These are phyloP conservation scores for Brassica hybrid DNA, from an alignment of 441 rosid species.

Conservation along the genomic window DNA sequence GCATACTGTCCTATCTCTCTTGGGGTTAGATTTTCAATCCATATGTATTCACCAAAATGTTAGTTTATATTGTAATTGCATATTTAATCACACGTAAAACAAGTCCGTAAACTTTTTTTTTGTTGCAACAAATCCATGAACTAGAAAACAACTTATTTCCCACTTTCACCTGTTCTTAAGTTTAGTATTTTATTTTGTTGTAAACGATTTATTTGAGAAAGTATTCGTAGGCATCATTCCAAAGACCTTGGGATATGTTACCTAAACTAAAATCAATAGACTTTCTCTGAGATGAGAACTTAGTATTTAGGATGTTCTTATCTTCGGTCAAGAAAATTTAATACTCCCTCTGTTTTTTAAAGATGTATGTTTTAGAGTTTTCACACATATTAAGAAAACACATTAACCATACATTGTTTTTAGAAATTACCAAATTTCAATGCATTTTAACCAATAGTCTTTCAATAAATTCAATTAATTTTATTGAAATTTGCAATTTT, in stretches of 20 bases:
- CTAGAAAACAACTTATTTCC: not conserved
- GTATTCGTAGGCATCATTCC: slow-evolving; percentile 14
- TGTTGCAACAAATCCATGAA: not conserved
- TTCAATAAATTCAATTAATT: too few relatives aligned
- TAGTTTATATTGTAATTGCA: slow-evolving; percentile 5
- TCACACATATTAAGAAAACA: too few relatives aligned
- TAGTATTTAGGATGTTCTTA: slow-evolving; percentile 3
- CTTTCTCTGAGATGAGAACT: slow-evolving; percentile 18
- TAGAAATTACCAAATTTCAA: too few relatives aligned
- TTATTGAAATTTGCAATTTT: too few relatives aligned
- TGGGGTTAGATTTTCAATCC: not conserved
- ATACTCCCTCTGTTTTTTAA: not conserved
- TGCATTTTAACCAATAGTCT: too few relatives aligned
- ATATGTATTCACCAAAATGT: not conserved
- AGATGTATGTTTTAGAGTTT: too few relatives aligned
- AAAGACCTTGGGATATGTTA: slow-evolving; percentile 30
- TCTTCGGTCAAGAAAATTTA: slow-evolving; percentile 10
- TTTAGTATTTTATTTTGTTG: not conserved
- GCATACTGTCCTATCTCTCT: not conserved
- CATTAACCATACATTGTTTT: too few relatives aligned
- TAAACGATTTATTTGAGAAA: not conserved
- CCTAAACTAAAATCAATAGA: not conserved
- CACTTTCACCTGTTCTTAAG: not conserved
- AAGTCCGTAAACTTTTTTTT: slow-evolving; percentile 8
- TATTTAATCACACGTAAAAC: not conserved